Evolutionary conservation across 1,284 basidiomycete species (phyloP), one percentile per base, ranked within the genome.

Genomic region (Ustilago vetiveriae): DNA sequence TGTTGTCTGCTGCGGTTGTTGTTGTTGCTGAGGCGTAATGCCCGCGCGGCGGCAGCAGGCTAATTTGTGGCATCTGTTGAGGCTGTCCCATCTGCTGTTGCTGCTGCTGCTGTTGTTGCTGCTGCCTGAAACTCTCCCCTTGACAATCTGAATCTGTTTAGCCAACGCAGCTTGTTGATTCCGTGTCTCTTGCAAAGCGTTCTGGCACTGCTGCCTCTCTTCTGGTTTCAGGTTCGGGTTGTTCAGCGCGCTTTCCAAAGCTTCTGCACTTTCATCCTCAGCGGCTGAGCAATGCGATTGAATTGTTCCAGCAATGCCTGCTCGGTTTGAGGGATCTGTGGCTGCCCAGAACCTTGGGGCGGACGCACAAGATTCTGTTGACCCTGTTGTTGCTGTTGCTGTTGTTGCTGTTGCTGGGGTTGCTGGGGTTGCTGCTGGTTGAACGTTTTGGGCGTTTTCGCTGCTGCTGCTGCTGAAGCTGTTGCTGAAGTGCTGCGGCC

Each of bases 221-320:
- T 78, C 72, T 2, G 74, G 74, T 39, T 72, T 74, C 17, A 74
- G 45, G 17, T 58, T 56, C 0, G 67, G 65, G 19, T 74, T 74
- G 40, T 53, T 53, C 19, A 75, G 36, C 17, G 71, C 72, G 9
- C 57, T 68, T 45, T 74, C 73, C 11, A 75, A 32, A 30, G 72
- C 71, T n/a, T n/a, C 27, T 70, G 62, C 21, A 74, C 70, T 38
- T 77, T 77, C 52, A 72, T 59, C 36, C 65, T 47, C 7, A 75
- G 48, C n/a, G 74, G 73, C 21, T 75, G 69, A 19, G 74, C 71
- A 47, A 74, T 60, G 11, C 68, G 65, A 41, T 78, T 74, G 47
- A 78, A 75, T 35, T 75, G 73, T 47, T 75, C 74, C 51, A 76
- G 45, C 16, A 75, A 47, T 36, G 68, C 67, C 13, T 70, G 68